Evolutionary conservation across 768 basidiomycete species (phyloP).

Genomic region (Lactarius quietus): DNA sequence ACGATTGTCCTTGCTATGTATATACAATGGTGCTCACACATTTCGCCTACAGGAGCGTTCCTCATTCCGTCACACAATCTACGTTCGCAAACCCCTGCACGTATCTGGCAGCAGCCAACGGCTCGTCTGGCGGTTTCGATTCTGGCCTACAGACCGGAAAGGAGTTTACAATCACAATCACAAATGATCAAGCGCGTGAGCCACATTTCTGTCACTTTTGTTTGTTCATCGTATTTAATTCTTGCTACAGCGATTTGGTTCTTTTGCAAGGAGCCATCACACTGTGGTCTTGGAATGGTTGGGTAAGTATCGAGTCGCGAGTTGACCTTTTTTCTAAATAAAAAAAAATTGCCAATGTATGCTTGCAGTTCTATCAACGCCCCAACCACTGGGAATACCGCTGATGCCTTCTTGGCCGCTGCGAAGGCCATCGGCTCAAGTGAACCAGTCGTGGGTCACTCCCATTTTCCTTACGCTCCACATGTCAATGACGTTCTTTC

Average conservation of each 20-base stretch:
- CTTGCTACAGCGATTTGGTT: constrained; percentile 48
- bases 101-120: constrained; percentile 40
- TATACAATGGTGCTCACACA: constrained; percentile 1
- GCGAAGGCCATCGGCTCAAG: constrained; percentile 38
- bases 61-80: constrained; percentile 36
- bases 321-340: not conserved
- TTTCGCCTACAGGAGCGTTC: constrained; percentile 5
- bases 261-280: constrained; percentile 46
- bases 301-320: constrained; percentile 30
- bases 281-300: constrained; percentile 53
- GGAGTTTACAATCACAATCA: constrained; percentile 48
- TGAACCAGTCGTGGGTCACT: constrained; percentile 37
- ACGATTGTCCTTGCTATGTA: not conserved
- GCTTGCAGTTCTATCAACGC: constrained; percentile 42
- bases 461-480: not conserved
- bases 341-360: not conserved
- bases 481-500: not conserved
- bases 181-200: constrained; percentile 46
- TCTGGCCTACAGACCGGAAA: constrained; percentile 42
- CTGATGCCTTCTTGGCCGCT: constrained; percentile 38
- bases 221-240: not conserved
- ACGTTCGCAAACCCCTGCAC: constrained; percentile 32
- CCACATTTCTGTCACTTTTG: not conserved
- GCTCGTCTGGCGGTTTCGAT: constrained; percentile 44
- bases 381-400: constrained; percentile 44